These are phyloP conservation scores for Castanospermum australe DNA, from an alignment of 306 rosid genomes.

Conservation along the genomic window DNA sequence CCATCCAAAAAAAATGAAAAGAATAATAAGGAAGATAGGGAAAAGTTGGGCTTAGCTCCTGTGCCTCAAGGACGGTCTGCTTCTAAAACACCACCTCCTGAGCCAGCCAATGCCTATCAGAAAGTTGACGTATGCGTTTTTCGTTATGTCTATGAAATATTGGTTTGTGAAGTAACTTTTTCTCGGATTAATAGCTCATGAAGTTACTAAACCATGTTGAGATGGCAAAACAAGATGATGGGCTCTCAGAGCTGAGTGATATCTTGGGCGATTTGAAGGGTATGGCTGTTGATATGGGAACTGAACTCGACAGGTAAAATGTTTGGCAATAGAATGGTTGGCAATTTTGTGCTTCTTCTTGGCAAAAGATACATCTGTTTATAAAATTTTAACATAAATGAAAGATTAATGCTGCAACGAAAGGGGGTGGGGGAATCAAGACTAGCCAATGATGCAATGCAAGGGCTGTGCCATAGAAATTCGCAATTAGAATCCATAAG, in stretches of 20 bases:
- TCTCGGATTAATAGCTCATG: neutral
- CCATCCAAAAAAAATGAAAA: constrained; percentile 37
- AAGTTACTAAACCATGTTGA: constrained; percentile 45
- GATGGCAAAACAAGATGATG: constrained; percentile 88
- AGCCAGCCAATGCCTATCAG: constrained; percentile 49
- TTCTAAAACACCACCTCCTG: constrained; percentile 58
- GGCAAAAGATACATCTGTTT: no score
- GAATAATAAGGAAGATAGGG: constrained; percentile 51
- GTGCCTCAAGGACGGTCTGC: constrained; percentile 54
- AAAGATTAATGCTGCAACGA: no score
- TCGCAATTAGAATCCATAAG: no score
- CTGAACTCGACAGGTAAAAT: constrained; percentile 79
- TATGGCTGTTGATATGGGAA: constrained; percentile 86
- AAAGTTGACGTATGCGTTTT: constrained; percentile 63
- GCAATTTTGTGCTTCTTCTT: no score
- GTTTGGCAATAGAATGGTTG: no score
- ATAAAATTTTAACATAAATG: no score
- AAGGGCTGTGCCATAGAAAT: no score
- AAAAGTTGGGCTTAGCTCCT: constrained; percentile 68
- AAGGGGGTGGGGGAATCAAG: no score
- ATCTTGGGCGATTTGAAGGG: constrained; percentile 94
- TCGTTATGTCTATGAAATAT: neutral
- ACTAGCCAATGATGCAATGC: no score
- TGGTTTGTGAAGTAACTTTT: neutral
- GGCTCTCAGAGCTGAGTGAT: constrained; percentile 72